Conservation (phyloP, 179 eudicot species). For the Pouteria campechiana region DNA sequence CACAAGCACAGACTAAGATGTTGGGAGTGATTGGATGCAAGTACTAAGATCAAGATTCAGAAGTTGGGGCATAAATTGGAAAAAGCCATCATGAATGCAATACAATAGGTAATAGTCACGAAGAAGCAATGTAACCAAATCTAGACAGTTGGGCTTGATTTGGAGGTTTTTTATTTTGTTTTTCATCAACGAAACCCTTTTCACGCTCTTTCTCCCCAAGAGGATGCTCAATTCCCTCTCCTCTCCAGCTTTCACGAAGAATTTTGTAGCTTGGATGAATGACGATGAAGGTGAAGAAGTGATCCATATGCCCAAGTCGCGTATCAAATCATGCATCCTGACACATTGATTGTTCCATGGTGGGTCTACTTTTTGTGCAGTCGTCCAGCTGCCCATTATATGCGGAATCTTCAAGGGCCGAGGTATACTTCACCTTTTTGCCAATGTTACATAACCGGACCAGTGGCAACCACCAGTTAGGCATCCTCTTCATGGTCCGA, state of each 20-base stretch:
- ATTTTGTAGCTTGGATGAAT: no score
- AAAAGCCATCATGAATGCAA: slow-evolving; percentile 6
- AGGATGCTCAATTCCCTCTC: slow-evolving; percentile 8
- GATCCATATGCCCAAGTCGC: slow-evolving; percentile 22
- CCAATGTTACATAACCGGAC: no score
- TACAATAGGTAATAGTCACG: slow-evolving; percentile 7
- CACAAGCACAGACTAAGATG: slow-evolving; percentile 5
- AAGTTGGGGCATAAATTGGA: slow-evolving; percentile 2
- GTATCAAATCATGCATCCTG: slow-evolving; percentile 26
- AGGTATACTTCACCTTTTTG: no score
- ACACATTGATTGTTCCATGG: slow-evolving; percentile 16
- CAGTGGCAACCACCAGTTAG: no score
- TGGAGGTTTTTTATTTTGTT: slow-evolving; percentile 8
- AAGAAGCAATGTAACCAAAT: slow-evolving; percentile 11
- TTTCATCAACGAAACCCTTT: slow-evolving; percentile 34
- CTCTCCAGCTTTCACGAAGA: slow-evolving; percentile 18
- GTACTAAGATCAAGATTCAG: slow-evolving; percentile 11
- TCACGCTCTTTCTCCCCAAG: slow-evolving; percentile 21
- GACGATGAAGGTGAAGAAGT: slow-evolving; percentile 7
- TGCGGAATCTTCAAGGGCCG: no score
- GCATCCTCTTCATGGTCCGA: no score
- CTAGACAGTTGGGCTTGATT: slow-evolving; percentile 2
- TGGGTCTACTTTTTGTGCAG: no score
- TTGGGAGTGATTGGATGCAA: slow-evolving; percentile 10
- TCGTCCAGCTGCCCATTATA: no score